These are phyloP conservation scores for Thelephora ganbajun DNA, from an alignment of 768 basidiomycete species.

Conservation along the genomic window DNA sequence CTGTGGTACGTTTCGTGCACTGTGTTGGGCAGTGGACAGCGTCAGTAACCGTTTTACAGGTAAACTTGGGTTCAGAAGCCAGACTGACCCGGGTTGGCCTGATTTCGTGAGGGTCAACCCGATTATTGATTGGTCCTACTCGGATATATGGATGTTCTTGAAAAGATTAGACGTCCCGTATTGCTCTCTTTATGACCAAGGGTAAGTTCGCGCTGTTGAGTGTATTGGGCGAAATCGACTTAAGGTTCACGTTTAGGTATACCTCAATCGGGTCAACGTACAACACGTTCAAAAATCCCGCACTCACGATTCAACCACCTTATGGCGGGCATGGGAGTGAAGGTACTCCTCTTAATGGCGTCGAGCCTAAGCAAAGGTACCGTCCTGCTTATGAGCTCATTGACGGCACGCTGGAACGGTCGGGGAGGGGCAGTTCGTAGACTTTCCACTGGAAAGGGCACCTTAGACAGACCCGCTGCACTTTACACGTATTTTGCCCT, in stretches of 20 bases:
- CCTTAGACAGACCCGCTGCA: too few relatives aligned
- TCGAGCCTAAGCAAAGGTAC: slow-evolving; percentile 26
- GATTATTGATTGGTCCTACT: slow-evolving; percentile 90
- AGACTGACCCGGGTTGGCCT: slow-evolving; percentile 88
- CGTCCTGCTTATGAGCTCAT: slow-evolving; percentile 70
- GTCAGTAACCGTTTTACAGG: slow-evolving; percentile 28
- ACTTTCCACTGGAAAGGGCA: too few relatives aligned
- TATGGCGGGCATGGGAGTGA: slow-evolving; percentile 11
- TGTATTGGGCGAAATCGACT: not conserved
- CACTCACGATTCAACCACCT: slow-evolving; percentile 30
- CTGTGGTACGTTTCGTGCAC: slow-evolving; percentile 52
- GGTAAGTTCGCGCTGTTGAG: slow-evolving; percentile 28
- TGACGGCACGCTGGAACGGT: slow-evolving; percentile 64
- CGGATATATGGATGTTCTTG: slow-evolving; percentile 82
- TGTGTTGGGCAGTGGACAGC: not conserved
- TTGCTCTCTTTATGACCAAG: slow-evolving; percentile 82
- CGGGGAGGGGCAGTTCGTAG: slow-evolving; percentile 29
- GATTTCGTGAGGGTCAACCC: slow-evolving; percentile 84
- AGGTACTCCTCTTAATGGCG: not conserved
- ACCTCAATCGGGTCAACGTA: slow-evolving; percentile 93
- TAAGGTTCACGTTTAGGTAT: slow-evolving; percentile 43
- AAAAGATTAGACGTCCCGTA: slow-evolving; percentile 65
- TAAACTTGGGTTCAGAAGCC: slow-evolving; percentile 54
- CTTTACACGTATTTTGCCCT: too few relatives aligned
- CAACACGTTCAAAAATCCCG: slow-evolving; percentile 91